Conservation (phyloP, 352 stramenopile genomes). For the Pythium grandisporangium region DNA sequence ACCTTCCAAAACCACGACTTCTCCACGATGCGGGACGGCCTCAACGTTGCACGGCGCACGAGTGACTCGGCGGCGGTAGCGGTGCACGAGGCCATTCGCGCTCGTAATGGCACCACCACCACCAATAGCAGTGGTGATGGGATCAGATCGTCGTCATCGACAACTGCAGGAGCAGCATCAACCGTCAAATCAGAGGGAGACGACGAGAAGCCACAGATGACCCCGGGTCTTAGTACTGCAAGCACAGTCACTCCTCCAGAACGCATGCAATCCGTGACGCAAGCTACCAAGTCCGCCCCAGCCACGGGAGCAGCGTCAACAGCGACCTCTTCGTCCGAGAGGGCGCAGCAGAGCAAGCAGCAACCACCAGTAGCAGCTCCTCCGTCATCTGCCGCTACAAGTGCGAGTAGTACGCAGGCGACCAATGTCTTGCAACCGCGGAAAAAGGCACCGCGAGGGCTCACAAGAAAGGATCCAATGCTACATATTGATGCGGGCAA, state of each 20-base stretch:
- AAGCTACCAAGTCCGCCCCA: neutral
- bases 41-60: conserved; percentile 28
- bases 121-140: no score
- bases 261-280: no score
- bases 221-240: neutral
- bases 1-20: conserved; percentile 36
- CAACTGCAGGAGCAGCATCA: no score
- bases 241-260: neutral
- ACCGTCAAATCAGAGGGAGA: no score
- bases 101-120: neutral
- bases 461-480: neutral
- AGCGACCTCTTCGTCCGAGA: neutral
- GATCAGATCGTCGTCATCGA: no score
- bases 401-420: no score
- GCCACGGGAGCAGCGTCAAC: neutral
- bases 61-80: neutral
- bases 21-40: conserved; percentile 19
- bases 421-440: neutral
- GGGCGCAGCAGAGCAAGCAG: no score
- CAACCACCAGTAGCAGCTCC: neutral
- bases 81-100: neutral
- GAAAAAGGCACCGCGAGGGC: neutral
- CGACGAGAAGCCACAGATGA: neutral
- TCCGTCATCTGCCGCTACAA: no score
- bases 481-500: neutral